These are phyloP conservation scores for Blumeria hordei DNA, from an alignment of 2,329 filamentous ascomycete species.

Conservation along the genomic window DNA sequence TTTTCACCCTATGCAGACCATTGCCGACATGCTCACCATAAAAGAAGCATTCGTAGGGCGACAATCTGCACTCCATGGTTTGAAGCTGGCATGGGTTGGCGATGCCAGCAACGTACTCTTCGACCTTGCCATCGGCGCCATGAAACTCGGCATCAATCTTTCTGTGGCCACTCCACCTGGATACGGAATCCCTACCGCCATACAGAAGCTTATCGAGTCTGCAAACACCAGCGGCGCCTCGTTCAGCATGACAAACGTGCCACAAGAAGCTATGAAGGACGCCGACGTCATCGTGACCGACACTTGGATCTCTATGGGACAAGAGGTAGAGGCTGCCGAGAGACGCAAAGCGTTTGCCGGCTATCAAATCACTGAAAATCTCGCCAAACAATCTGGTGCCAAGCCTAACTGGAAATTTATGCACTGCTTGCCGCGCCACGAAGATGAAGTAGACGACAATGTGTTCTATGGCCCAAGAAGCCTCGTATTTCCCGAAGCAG, in stretches of 20 bases:
- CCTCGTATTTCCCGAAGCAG: slow-evolving; percentile 78
- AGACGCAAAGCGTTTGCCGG: slow-evolving; percentile 62
- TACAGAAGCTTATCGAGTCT: slow-evolving; percentile 44
- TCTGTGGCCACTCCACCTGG: slow-evolving; percentile 67
- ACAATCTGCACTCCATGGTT: slow-evolving; percentile 40
- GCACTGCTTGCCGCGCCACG: slow-evolving; percentile 86
- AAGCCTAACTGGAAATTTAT: slow-evolving; percentile 90
- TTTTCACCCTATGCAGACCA: slow-evolving; percentile 81
- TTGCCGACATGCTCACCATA: slow-evolving; percentile 85
- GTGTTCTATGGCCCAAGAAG: slow-evolving; percentile 77
- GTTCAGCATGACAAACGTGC: slow-evolving; percentile 50
- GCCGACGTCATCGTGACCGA: slow-evolving; percentile 88
- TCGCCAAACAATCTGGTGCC: slow-evolving; percentile 65
- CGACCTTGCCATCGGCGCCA: slow-evolving; percentile 67
- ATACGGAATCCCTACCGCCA: slow-evolving; percentile 55
- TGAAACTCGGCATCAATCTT: slow-evolving; percentile 71
- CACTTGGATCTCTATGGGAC: slow-evolving; percentile 97
- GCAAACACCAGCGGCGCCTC: slow-evolving; percentile 20
- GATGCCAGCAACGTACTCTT: slow-evolving; percentile 96
- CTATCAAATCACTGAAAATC: slow-evolving; percentile 73
- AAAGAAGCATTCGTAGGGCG: slow-evolving; percentile 42
- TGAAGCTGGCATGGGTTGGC: slow-evolving; percentile 90
- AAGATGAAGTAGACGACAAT: slow-evolving; percentile 80
- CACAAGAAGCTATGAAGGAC: slow-evolving; percentile 61
- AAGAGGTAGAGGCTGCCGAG: slow-evolving; percentile 63